A percentile compares a stretch with the other conserved stretches of the same genome.
These are phyloP conservation scores for Acorus calamus DNA, from an alignment of 106 monocot species.

Conservation along the genomic window DNA sequence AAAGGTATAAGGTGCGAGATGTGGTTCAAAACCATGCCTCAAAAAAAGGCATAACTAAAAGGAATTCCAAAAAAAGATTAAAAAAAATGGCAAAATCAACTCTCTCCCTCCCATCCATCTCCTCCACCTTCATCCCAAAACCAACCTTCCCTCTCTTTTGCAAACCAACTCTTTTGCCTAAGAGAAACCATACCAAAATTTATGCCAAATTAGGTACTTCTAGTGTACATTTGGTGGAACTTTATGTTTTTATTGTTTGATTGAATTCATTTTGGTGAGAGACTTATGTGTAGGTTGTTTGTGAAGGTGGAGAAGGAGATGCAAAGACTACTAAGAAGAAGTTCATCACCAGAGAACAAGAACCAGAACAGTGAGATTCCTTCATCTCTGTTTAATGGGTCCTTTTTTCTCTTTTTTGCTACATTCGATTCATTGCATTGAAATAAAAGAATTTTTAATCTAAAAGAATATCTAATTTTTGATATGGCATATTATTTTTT, in stretches of 20 bases:
- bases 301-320: slow-evolving; percentile 49
- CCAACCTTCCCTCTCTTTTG: not conserved
- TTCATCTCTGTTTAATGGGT: not conserved
- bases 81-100: slow-evolving; percentile 31
- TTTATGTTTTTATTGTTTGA: not conserved
- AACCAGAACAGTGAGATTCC: slow-evolving; percentile 63
- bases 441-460: too few relatives aligned
- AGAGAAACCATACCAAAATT: slow-evolving; percentile 15
- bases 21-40: not conserved
- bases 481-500: too few relatives aligned
- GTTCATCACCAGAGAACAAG: slow-evolving; percentile 94
- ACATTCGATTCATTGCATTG: too few relatives aligned
- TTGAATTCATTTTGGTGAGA: not conserved
- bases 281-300: not conserved
- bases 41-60: not conserved
- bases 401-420: not conserved
- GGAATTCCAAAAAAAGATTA: not conserved
- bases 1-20: not conserved
- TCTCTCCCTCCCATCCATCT: slow-evolving; percentile 14
- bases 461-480: too few relatives aligned
- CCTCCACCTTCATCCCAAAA: slow-evolving; percentile 13
- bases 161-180: not conserved
- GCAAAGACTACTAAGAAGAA: slow-evolving; percentile 64
- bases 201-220: slow-evolving; percentile 37
- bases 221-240: not conserved